Base-by-base conservation (phyloP, 257 asterid species). In the Ballota nigra region DNA sequence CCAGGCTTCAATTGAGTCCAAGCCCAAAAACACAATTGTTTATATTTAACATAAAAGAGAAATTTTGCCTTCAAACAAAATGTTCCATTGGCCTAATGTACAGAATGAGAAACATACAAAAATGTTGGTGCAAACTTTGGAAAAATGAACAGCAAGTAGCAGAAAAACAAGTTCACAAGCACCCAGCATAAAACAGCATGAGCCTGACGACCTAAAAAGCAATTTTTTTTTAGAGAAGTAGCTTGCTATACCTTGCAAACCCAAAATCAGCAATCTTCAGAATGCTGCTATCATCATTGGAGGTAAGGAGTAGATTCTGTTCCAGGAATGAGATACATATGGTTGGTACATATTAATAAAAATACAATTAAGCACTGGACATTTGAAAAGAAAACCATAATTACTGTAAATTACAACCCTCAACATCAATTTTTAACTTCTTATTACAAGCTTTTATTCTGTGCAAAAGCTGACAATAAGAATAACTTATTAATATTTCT, bases 181-280 rank as follows among this genome's bases (percentile, higher is more conserved):
- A 34, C 20, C 20, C 18, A 47, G 33, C 45, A 60, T 36, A 69
- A 28, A 31, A 33, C 26, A 41, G 24, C 2, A 22, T 43, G 64
- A 55, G 63, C 58, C 34, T 9, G 28, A 64, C 7, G 47, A 26
- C 26, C 64, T 23, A 24, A 13, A 60, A 11, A 29, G 47, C 34
- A 79, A 41, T 20, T 38, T 18, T 38, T 18, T 68, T 31, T 3
- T 28, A 65, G 52, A 60, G 66, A 75, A 33, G 49, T 22, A 61
- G 66, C 24, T 61, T 64, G 66, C 31, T 61, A 70, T 74, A 94
- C 98, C 98, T 91, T 66, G 98, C 98, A 86, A 85, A 85, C 65
- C 90, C 90, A 38, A 85, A 85, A 75, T 85, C 90, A 71, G 90
- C 90, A 79, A 85, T 85, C 87, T 85, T 85, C 80, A 85, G 77